Evolutionary conservation across 495 filamentous ascomycete genomes (phyloP).

Genomic region (Aspergillus avenaceus): DNA sequence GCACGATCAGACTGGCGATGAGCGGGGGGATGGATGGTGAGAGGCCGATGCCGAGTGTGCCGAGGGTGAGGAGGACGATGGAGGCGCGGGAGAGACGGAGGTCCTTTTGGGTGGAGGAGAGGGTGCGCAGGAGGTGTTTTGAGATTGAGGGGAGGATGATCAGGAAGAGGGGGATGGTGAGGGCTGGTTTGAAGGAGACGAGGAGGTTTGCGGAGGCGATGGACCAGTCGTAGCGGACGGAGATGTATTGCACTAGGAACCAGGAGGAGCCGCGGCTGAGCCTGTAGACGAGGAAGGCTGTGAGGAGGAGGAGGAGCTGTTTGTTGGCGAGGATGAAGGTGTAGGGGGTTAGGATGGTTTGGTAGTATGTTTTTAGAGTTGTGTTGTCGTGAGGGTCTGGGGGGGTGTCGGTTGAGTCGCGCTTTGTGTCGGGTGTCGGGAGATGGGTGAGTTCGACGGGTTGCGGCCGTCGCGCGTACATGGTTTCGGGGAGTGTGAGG

Average conservation of each 20-base stretch:
- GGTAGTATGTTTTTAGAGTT: too few species aligned
- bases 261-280: slow-evolving; percentile 47
- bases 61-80: slow-evolving; percentile 38
- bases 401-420: too few species aligned
- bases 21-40: slow-evolving; percentile 34
- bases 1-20: slow-evolving; percentile 42
- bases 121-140: neutral
- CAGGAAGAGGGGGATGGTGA: slow-evolving; percentile 50
- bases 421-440: slow-evolving; percentile 4
- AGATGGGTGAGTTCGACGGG: slow-evolving; percentile 33
- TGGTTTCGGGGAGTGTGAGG: slow-evolving; percentile 52
- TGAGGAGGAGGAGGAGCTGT: slow-evolving; percentile 42
- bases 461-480: slow-evolving; percentile 27
- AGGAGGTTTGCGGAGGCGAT: slow-evolving; percentile 53
- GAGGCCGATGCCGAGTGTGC: slow-evolving; percentile 45
- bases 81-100: slow-evolving; percentile 47
- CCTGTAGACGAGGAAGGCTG: slow-evolving; percentile 49
- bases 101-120: slow-evolving; percentile 34
- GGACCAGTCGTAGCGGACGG: slow-evolving; percentile 51
- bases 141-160: slow-evolving; percentile 43
- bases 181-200: slow-evolving; percentile 43
- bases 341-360: slow-evolving; percentile 30
- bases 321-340: slow-evolving; percentile 43
- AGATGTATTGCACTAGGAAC: slow-evolving; percentile 55
- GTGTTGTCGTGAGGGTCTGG: too few species aligned